Evolutionary conservation across 371 early-diverging fungal genomes (phyloP), one percentile per base, ranked within the genome.

Genomic region (Mycotypha africana): DNA sequence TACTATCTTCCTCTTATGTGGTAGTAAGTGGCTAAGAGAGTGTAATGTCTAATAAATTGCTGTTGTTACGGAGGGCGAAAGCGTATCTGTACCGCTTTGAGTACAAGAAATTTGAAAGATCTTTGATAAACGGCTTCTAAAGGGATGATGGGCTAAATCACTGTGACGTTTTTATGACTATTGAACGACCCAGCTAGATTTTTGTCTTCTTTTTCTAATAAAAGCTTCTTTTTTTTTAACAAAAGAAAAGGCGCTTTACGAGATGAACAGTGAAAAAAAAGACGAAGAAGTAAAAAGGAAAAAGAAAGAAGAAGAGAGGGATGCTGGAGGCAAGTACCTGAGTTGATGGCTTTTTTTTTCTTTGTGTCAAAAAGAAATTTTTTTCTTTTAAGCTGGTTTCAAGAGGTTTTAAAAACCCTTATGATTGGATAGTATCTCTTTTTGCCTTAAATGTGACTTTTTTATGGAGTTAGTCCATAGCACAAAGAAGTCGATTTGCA

Each of bases 71-170:
- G 56, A 42, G 56, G 56, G 41, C 56, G 42, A 45, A 55, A 55
- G 49, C 46, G 50, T 50, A 36, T 42, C 46, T 56, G 56, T 56
- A 56, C 50, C 44, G 42, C 43, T 42, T 37, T 34, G 48, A 49
- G 42, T 50, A 56, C 46, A 56, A 50, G 44, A 46, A 32, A 28
- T 19, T 25, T 33, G 42, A 33, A 41, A 40, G 31, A 41, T 25
- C 42, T 41, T 40, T 23, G 31, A 42, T 31, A 23, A 41, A 42
- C 56, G 56, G 56, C 46, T 56, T 56, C 56, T 50, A 56, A 39
- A 40, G 56, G 50, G 56, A 56, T 56, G 56, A 19, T 56, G 56
- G 56, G 56, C 56, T 49, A 49, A 26, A n/a, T 48, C 38, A 49
- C 49, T 39, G 45, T 36, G 41, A 44, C 45, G 49, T 44, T 39